Percentiles rank a stretch among this genome's conserved stretches.
Conservation (phyloP, 1,139 yeast species). For the Suhomyces choctaworum region DNA sequence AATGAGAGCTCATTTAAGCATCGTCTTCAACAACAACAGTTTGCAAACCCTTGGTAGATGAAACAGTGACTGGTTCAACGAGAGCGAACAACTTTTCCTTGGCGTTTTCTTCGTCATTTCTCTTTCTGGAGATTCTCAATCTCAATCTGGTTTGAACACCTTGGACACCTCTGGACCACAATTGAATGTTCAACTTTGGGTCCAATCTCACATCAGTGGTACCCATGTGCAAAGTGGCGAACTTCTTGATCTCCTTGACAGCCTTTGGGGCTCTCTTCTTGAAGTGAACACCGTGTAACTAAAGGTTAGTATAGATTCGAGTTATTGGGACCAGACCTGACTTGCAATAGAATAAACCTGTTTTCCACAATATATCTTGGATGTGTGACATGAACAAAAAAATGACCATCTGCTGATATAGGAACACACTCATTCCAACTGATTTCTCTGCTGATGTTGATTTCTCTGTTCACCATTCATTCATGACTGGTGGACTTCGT, state of each 20-base stretch:
- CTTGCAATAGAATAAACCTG: too few species aligned
- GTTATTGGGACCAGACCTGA: too few species aligned
- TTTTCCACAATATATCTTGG: too few species aligned
- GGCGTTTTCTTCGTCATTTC: constrained; percentile 99
- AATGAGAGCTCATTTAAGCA: constrained; percentile 43
- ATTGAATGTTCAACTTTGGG: constrained; percentile 96
- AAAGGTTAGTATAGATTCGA: constrained; percentile 41
- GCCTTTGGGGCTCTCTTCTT: constrained; percentile 99
- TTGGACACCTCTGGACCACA: constrained; percentile 99
- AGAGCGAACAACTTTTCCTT: constrained; percentile 96
- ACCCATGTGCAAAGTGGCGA: constrained; percentile 99
- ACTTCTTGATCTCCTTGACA: constrained; percentile 98
- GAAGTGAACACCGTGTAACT: constrained; percentile 98
- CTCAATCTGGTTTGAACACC: constrained; percentile 98
- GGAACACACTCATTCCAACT: too few species aligned
- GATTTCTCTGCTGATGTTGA: too few species aligned
- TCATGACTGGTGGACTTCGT: too few species aligned
- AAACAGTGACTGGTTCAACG: constrained; percentile 96
- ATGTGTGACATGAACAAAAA: too few species aligned
- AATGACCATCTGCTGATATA: too few species aligned
- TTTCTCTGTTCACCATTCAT: too few species aligned
- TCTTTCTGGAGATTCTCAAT: constrained; percentile 99
- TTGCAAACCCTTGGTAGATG: constrained; percentile 95
- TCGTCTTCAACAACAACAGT: constrained; percentile 93
- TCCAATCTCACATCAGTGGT: constrained; percentile 98